A percentile compares a stretch with the other conserved stretches of the same genome.
These are phyloP conservation scores for Nissolia schottii DNA, from an alignment of 306 rosid genomes.

Conservation along the genomic window DNA sequence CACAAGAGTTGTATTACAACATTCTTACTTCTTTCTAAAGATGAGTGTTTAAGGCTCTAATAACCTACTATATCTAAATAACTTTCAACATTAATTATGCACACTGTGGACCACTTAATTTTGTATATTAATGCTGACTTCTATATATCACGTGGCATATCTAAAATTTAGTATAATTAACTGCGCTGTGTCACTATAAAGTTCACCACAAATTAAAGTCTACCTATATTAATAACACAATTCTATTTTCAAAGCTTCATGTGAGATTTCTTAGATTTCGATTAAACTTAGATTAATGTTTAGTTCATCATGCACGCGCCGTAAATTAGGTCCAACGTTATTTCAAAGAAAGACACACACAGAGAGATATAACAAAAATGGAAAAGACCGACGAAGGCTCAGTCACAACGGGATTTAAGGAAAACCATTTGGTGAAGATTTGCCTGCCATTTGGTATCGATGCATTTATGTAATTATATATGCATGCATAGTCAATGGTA, in stretches of 20 bases:
- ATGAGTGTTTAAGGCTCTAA: neutral
- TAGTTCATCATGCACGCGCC: neutral
- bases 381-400: neutral
- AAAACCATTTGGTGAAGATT: conserved; percentile 19
- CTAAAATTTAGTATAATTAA: neutral
- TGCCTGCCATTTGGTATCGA: conserved; percentile 23
- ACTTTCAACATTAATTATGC: too few species aligned
- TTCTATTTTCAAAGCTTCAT: neutral
- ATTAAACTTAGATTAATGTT: neutral
- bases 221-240: too few species aligned
- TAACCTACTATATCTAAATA: neutral
- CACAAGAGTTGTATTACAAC: neutral
- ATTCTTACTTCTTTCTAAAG: neutral
- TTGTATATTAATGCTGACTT: neutral
- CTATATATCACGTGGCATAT: neutral
- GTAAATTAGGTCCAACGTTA: conserved; percentile 9
- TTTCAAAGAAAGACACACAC: neutral
- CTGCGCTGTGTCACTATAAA: neutral
- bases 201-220: neutral
- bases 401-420: neutral
- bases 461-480: conserved; percentile 21
- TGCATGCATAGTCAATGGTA: neutral
- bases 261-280: neutral
- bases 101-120: neutral
- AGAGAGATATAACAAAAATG: neutral